Base-by-base conservation (phyloP, 345 rosid species). In the Arabidopsis suecica region DNA sequence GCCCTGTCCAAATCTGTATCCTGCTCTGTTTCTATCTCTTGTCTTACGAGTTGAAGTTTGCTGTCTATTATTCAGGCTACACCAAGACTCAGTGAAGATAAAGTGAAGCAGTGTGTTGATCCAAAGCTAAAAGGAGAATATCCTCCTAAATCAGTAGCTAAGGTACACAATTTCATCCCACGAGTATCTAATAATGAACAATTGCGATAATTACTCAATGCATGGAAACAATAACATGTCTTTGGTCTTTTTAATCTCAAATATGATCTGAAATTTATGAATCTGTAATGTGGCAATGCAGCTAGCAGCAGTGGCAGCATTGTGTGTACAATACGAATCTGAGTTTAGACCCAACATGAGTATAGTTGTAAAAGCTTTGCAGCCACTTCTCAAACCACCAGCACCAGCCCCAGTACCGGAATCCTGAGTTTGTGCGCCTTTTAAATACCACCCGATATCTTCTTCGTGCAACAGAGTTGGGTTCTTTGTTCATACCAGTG, bases 31-130 rank as follows among this genome's bases (percentile, higher is more conserved):
- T 44, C 5, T 33, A 9, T 32, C 41, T 56, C 25, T 7, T 68
- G 40, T 51, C 16, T 63, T 16, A 53, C 5, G 2, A 20, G 5
- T 47, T 62, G 10, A 48, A 57, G 14, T 41, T 49, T 55, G 16
- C 23, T 12, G 7, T 65, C 8, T 65, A 74, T 79, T 28, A 42
- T 69, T 74, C 69, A 94, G 98, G 98, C 98, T 65, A 94, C 98
- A 68, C 98, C 98, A n/a, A 89, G 98, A 74, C 84, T 94, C 65
- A 94, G 98, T 44, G 98, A 94, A 79, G 98, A 91, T 87, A 94
- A 94, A 71, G 98, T 94, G 63, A 94, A 88, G 68, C 98, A 93
- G 71, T 93, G 98, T 73, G 96, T 93, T 32, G 98, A 93, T 85
- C 98, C 97, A 63, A 93, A 89, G 86, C 86, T 94, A 69, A 94